These are phyloP conservation scores for Colletotrichum liaoningense DNA, from an alignment of 2,329 filamentous ascomycete genomes.

Conservation along the genomic window DNA sequence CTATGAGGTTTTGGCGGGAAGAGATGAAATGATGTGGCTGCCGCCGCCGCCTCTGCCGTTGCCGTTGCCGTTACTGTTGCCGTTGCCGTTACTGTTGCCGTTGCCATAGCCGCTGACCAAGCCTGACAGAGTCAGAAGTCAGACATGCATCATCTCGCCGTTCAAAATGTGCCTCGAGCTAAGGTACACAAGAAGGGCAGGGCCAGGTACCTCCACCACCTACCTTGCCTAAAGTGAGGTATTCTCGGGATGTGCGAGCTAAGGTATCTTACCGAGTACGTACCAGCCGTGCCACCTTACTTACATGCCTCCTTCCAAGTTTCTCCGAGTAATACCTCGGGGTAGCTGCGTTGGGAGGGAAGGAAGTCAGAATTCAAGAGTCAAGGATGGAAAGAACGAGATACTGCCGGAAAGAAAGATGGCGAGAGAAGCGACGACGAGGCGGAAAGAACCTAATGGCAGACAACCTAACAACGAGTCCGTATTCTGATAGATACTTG, in stretches of 20 bases:
- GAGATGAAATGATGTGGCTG: slow-evolving; percentile 3
- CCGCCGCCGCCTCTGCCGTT: slow-evolving; percentile 22
- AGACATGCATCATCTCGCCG: background rate
- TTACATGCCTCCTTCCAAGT: background rate
- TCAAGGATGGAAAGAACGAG: background rate
- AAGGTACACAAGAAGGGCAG: background rate
- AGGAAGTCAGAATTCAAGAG: background rate
- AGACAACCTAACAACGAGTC: background rate
- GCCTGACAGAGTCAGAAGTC: slow-evolving; percentile 8
- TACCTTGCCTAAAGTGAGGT: background rate
- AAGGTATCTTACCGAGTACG: background rate
- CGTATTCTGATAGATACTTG: background rate
- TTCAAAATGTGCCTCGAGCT: background rate
- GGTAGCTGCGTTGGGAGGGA: background rate
- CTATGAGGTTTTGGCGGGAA: background rate
- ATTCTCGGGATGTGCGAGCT: background rate
- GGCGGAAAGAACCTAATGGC: background rate
- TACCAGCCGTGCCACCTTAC: background rate
- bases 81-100: background rate
- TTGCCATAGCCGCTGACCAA: slow-evolving; percentile 20
- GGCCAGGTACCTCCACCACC: too few species aligned
- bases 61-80: slow-evolving; percentile 17
- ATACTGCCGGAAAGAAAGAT: background rate
- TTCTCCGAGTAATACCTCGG: background rate
- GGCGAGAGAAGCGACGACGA: background rate